Conservation (phyloP, 2,329 filamentous ascomycete genomes). For the Exserohilum rostratum region DNA sequence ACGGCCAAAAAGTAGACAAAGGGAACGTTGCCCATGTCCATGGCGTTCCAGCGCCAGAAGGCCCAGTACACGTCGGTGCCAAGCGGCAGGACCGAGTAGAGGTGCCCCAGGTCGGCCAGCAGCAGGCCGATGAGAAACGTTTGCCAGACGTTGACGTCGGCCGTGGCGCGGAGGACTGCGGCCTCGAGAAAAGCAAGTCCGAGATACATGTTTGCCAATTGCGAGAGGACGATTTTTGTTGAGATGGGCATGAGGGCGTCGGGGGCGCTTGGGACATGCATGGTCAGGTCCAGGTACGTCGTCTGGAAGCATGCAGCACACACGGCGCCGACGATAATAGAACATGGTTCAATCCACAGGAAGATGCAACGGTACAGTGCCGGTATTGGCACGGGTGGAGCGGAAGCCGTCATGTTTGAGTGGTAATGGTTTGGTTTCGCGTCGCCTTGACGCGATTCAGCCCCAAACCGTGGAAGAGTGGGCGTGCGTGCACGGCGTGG, state of each 20-base stretch:
- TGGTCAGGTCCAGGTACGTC: slow-evolving; percentile 68
- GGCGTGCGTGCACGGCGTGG: background rate
- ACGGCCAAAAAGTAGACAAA: slow-evolving; percentile 71
- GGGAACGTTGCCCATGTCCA: slow-evolving; percentile 71
- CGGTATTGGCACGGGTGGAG: slow-evolving; percentile 57
- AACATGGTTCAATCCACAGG: slow-evolving; percentile 70
- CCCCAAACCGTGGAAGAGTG: slow-evolving; percentile 6
- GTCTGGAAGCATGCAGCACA: slow-evolving; percentile 58
- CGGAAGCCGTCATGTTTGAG: slow-evolving; percentile 23
- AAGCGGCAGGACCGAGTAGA: slow-evolving; percentile 68
- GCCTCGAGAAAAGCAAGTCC: slow-evolving; percentile 80
- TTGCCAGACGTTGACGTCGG: slow-evolving; percentile 72
- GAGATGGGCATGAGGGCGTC: slow-evolving; percentile 58
- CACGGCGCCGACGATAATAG: slow-evolving; percentile 60
- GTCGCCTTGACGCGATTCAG: slow-evolving; percentile 14
- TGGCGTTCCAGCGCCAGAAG: slow-evolving; percentile 67
- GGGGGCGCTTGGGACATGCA: slow-evolving; percentile 59
- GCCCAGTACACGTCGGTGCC: slow-evolving; percentile 70
- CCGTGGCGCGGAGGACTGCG: slow-evolving; percentile 72
- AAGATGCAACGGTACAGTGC: slow-evolving; percentile 73
- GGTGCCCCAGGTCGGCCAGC: slow-evolving; percentile 77
- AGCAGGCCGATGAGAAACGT: slow-evolving; percentile 70
- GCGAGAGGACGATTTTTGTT: slow-evolving; percentile 71
- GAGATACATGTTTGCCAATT: slow-evolving; percentile 79
- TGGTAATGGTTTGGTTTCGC: slow-evolving; percentile 12